Evolutionary conservation across 202 grass and related monocot genomes (phyloP).

Genomic region (Musa balbisiana): DNA sequence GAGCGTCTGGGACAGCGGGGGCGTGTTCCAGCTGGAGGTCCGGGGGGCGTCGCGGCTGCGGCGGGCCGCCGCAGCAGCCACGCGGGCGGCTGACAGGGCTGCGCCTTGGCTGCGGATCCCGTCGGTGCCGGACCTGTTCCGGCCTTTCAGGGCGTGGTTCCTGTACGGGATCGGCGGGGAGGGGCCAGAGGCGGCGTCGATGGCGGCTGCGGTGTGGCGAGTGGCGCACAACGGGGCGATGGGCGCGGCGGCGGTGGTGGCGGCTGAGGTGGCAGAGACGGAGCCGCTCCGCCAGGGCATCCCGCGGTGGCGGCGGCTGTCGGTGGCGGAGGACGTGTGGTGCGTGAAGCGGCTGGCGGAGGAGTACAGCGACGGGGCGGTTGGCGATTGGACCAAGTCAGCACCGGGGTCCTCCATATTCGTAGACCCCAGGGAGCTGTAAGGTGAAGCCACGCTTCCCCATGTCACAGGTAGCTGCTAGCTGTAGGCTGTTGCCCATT

Average conservation of each 20-base stretch:
- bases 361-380: slow-evolving; percentile 9
- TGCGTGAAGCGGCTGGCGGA: slow-evolving; percentile 26
- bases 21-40: slow-evolving; percentile 9
- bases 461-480: too few relatives aligned
- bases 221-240: slow-evolving; percentile 12
- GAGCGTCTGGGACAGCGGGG: slow-evolving; percentile 8
- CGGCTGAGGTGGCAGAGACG: slow-evolving; percentile 17
- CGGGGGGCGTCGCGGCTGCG: neutral
- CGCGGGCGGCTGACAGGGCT: neutral
- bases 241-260: slow-evolving; percentile 3
- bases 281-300: slow-evolving; percentile 7
- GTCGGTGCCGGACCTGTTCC: slow-evolving; percentile 11
- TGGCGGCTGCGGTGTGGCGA: neutral
- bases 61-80: neutral
- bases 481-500: too few relatives aligned
- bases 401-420: slow-evolving; percentile 8
- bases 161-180: slow-evolving; percentile 4
- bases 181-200: neutral
- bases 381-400: slow-evolving; percentile 21
- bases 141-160: neutral
- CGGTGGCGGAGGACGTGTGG: slow-evolving; percentile 25
- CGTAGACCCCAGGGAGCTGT: slow-evolving; percentile 20
- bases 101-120: slow-evolving; percentile 6
- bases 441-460: neutral
- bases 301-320: slow-evolving; percentile 18